A percentile compares a stretch with the other conserved stretches of the same genome.
Conservation (phyloP, 2,329 filamentous ascomycete genomes). For the Bipolaris oryzae region DNA sequence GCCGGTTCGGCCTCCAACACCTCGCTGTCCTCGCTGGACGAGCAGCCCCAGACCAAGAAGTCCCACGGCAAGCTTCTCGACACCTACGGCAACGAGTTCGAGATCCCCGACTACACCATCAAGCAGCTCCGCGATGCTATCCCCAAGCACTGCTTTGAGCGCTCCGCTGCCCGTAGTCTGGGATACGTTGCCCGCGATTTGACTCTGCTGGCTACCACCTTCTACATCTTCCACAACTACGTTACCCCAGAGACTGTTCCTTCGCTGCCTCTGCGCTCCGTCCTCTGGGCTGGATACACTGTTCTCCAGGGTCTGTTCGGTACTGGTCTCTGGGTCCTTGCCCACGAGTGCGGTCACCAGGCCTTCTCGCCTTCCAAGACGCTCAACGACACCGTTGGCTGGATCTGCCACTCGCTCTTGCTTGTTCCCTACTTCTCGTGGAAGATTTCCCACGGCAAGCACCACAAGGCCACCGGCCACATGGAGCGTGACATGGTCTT, state of each 20-base stretch:
- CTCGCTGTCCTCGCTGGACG: slow-evolving; percentile 85
- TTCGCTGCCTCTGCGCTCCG: slow-evolving; percentile 68
- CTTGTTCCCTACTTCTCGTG: slow-evolving; percentile 98
- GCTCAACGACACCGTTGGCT: slow-evolving; percentile 90
- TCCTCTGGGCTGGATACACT: slow-evolving; percentile 71
- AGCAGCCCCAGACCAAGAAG: slow-evolving; percentile 58
- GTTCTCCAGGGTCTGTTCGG: slow-evolving; percentile 89
- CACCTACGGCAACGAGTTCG: slow-evolving; percentile 93
- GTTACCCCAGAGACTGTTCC: slow-evolving; percentile 85
- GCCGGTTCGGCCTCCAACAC: slow-evolving; percentile 77
- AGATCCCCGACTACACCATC: slow-evolving; percentile 94
- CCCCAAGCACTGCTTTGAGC: slow-evolving; percentile 94
- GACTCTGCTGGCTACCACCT: slow-evolving; percentile 72
- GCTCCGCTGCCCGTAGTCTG: slow-evolving; percentile 76
- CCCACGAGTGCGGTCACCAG: slow-evolving; percentile 97
- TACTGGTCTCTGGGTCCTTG: slow-evolving; percentile 94
- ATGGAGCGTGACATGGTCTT: slow-evolving; percentile 99
- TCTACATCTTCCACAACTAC: slow-evolving; percentile 87
- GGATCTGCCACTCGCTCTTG: slow-evolving; percentile 85
- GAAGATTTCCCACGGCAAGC: slow-evolving; percentile 99
- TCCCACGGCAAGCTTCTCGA: slow-evolving; percentile 72
- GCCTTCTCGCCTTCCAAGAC: slow-evolving; percentile 92
- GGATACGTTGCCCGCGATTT: slow-evolving; percentile 86
- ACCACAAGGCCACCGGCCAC: slow-evolving; percentile 98
- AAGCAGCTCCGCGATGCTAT: slow-evolving; percentile 97